Evolutionary conservation across 2,329 filamentous ascomycete genomes (phyloP).

Genomic region (Tolypocladium album): DNA sequence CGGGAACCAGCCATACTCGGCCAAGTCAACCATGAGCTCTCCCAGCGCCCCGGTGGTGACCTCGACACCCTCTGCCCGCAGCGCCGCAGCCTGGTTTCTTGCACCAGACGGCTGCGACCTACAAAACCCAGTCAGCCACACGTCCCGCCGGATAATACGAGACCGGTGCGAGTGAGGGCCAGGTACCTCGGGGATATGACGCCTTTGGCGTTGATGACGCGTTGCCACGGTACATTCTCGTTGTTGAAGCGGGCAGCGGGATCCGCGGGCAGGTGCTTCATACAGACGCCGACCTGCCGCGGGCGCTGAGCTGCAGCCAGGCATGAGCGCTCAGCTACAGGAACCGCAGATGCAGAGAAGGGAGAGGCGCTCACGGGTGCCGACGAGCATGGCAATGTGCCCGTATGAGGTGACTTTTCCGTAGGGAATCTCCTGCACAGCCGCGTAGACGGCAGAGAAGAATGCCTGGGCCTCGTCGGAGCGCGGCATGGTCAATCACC

Average conservation of each 20-base stretch:
- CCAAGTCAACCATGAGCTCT: conserved; percentile 40
- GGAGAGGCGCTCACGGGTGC: conserved; percentile 49
- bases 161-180: not conserved
- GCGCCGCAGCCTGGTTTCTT: conserved; percentile 37
- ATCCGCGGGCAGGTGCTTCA: conserved; percentile 69
- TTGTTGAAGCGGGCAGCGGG: conserved; percentile 50
- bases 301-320: conserved; percentile 49
- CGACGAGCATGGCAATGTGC: conserved; percentile 63
- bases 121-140: not conserved
- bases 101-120: conserved; percentile 39
- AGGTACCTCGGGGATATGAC: conserved; percentile 70
- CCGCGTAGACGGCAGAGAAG: conserved; percentile 67
- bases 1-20: conserved; percentile 46
- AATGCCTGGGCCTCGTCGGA: conserved; percentile 67
- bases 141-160: not conserved
- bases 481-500: conserved; percentile 42
- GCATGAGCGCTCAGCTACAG: not conserved
- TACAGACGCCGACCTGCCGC: conserved; percentile 79
- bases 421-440: conserved; percentile 72
- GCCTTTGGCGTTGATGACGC: conserved; percentile 82
- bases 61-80: conserved; percentile 40
- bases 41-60: conserved; percentile 38
- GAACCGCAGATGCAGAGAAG: not conserved
- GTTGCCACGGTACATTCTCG: conserved; percentile 84
- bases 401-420: conserved; percentile 85